Base-by-base conservation (phyloP, 495 filamentous ascomycete genomes). In the Rostrohypoxylon terebratum region DNA sequence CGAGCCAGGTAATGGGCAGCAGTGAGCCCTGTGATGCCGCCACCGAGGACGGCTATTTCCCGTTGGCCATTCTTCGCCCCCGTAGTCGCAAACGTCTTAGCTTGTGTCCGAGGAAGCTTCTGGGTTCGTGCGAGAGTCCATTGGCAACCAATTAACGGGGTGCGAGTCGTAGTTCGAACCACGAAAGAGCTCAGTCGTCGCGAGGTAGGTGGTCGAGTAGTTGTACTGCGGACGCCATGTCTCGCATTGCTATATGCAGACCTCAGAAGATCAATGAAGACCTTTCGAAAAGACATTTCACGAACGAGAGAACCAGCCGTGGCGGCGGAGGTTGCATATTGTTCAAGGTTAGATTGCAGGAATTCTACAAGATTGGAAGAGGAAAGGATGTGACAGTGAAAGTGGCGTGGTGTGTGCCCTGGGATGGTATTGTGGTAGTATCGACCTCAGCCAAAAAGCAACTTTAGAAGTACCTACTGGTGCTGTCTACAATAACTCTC, bases 11-110 rank as follows among this genome's bases (percentile, higher is more conserved):
- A 92, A 81, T 90, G 93, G 18, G 94, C 94, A 36, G 89, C 86
- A 28, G 92, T 88, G 57, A 99, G 87, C 38, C 96, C 96, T 14
- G 95, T 96, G 75, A 99, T 92, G 57, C 96, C 96, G 61, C 90
- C 95, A 38, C 96, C 96, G 13, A 97, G 79, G 16, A 97, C 85
- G 40, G 92, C 94, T 68, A 92, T 87, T 71, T 87, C 77, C 68
- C 83, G 82, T 44, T 63, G 57, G 36, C 57, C 66, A 63, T 72
- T 75, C 75, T 51, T 65, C 44, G 42, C 71, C 5, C 8, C 65
- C 20, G 31, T 68, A 38, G 74, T 75, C 51, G 74, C 63, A 28
- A 68, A 78, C 4, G 63, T 11, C 20, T 44, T 71, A 33, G 13
- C 45, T 9, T 25, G 71, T 36, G 40, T 23, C 54, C 38, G 47